These are phyloP conservation scores for Hyphopichia pseudoburtonii DNA, from an alignment of 1,139 yeast genomes.

Conservation along the genomic window DNA sequence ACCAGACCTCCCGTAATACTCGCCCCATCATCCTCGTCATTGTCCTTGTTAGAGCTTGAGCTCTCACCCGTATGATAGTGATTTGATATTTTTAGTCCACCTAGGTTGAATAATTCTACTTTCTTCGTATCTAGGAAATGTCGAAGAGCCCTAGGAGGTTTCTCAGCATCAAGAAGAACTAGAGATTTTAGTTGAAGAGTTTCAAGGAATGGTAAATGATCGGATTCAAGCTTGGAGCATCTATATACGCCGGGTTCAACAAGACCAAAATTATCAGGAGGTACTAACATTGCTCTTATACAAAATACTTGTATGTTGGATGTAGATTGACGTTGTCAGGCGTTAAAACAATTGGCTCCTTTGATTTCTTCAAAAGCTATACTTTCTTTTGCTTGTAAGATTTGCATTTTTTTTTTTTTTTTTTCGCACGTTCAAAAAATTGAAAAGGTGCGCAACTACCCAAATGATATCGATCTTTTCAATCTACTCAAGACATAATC, in stretches of 20 bases:
- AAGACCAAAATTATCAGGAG: slow-evolving; percentile 76
- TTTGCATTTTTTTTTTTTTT: too few species aligned
- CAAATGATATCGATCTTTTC: too few species aligned
- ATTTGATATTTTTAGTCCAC: slow-evolving; percentile 43
- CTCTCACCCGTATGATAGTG: slow-evolving; percentile 37
- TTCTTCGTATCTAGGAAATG: slow-evolving; percentile 45
- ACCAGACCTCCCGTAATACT: slow-evolving; percentile 4
- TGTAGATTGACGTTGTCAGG: too few species aligned
- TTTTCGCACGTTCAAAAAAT: too few species aligned
- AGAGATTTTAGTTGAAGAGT: slow-evolving; percentile 60
- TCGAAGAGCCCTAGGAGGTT: slow-evolving; percentile 57
- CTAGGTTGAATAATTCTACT: slow-evolving; percentile 47
- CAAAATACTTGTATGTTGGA: too few species aligned
- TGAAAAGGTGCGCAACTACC: too few species aligned
- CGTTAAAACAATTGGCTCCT: too few species aligned
- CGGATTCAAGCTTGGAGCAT: slow-evolving; percentile 53
- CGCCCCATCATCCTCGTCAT: slow-evolving; percentile 17
- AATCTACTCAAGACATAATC: too few species aligned
- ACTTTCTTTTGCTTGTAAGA: too few species aligned
- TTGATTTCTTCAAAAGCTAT: too few species aligned
- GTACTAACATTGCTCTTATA: slow-evolving; percentile 70
- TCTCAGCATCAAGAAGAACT: slow-evolving; percentile 67
- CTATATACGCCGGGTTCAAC: slow-evolving; percentile 73
- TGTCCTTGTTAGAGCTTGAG: slow-evolving; percentile 13
- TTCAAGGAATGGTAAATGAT: slow-evolving; percentile 64